Base-by-base conservation (phyloP, 192 early-diverging fungal genomes). In the Linnemannia hyalina region DNA sequence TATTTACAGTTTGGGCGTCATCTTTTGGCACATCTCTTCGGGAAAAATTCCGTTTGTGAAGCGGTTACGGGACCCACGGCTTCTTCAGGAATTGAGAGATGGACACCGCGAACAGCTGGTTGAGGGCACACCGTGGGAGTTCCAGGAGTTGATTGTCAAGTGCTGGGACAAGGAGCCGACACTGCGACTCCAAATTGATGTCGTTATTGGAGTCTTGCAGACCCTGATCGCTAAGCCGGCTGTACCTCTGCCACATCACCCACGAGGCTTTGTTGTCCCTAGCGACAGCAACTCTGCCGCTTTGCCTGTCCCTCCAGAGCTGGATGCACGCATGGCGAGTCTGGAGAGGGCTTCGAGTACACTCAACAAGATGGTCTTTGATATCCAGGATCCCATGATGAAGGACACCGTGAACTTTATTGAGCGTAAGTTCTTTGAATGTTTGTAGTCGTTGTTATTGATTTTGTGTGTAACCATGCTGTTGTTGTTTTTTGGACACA, bases 11-110 rank as follows among this genome's bases (percentile, higher is more conserved):
- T 63, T 89, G 26, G 88, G 88, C 35, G 82, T 89, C 11, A 82
- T 89, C 54, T 87, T 89, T 82, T 89, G 84, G 84, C 82, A 89
- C 49, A 87, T 89, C 22, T 83, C 88, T 5, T 82, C 88, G 23
- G 81, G 88, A 22, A 68, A 77, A 20, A 81, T 87, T 63, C 88
- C 88, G 9, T 89, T 87, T 52, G 68, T 11, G 23, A 77, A 80
- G 49, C 80, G 77, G 32, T 32, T 86, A 23, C 74, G 78, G 29
- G 78, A 89, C 20, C 70, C 76, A 35, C 20, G 68, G 7, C 49
- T 89, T 38, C 75, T 86, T 13, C 41, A 46, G 38, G 77, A 87
- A 32, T 75, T 89, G 35, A 82, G 80, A 69, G 68, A 77, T 1
- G 88, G 88, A 16, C 44, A 73, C 20, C 76, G 88, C 18, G 83